phyloP scores from a whole-genome alignment of 805 yeast genomes.

The Brettanomyces sp. region DNA sequence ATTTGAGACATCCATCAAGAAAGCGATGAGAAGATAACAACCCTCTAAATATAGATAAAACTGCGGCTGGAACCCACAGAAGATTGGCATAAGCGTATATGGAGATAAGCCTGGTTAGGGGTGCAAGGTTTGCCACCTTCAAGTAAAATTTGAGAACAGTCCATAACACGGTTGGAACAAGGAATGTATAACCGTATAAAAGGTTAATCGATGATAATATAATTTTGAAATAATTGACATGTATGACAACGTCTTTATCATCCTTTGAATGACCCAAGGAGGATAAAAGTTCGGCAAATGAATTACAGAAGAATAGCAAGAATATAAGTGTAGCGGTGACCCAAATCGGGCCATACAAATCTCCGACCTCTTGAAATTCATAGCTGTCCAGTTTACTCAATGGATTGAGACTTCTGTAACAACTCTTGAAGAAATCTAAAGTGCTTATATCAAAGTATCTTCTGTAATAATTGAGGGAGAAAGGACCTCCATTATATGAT shows the following conservation, averaged over 20 bases:
- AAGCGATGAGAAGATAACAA: slow-evolving; percentile 36
- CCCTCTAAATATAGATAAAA: slow-evolving; percentile 49
- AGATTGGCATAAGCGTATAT: slow-evolving; percentile 80
- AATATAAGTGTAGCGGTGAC: slow-evolving; percentile 75
- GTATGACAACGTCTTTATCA: slow-evolving; percentile 27
- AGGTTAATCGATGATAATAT: slow-evolving; percentile 61
- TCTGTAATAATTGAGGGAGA: slow-evolving; percentile 51
- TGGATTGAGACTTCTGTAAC: slow-evolving; percentile 52
- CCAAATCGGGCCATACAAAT: slow-evolving; percentile 88
- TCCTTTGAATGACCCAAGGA: slow-evolving; percentile 29
- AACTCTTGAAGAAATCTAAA: slow-evolving; percentile 45
- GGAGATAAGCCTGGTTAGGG: slow-evolving; percentile 54
- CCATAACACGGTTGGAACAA: slow-evolving; percentile 53
- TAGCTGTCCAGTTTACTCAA: slow-evolving; percentile 25
- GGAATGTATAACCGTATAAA: slow-evolving; percentile 67
- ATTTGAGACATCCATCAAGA: slow-evolving; percentile 43
- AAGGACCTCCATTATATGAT: slow-evolving; percentile 34
- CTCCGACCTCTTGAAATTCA: slow-evolving; percentile 40
- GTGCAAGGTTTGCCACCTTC: slow-evolving; percentile 37
- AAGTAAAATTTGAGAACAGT: slow-evolving; percentile 40
- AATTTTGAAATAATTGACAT: slow-evolving; percentile 47
- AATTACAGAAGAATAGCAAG: slow-evolving; percentile 64
- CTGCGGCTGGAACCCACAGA: slow-evolving; percentile 78
- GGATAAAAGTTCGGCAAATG: slow-evolving; percentile 58
- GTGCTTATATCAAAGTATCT: slow-evolving; percentile 65